Evolutionary conservation across 345 rosid species (phyloP), one percentile per base, ranked within the genome.

Genomic region (Populus pruinosa): DNA sequence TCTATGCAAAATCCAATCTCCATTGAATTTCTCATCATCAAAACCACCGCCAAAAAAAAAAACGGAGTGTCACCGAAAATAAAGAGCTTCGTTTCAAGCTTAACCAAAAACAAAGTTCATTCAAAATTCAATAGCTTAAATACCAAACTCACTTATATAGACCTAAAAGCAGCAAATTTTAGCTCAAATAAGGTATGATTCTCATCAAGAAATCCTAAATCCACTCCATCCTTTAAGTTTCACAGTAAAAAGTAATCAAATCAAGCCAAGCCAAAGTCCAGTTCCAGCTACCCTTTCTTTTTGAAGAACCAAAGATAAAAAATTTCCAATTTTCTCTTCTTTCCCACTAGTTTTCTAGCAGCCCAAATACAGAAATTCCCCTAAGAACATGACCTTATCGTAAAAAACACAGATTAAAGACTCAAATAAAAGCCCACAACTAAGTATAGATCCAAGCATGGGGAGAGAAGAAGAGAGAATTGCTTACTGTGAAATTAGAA

Each of bases 401-500:
- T 27, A 6, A 33, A 49, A 50, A 71, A 77, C 47, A 44, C 71
- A 67, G 35, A 27, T 12, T 59, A 5, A 70, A 65, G 6, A 35
- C 36, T 35, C 74, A 71, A 69, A 56, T 39, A 29, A 70, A 8
- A n/a, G 10, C 61, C 25, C 61, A 11, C 49, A 70, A 63, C 9
- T 35, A 67, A 64, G 49, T 2, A 69, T 27, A 39, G 61, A 77
- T 41, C 14, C 55, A 18, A 63, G 39, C 35, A 38, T 2, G 33
- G 39, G 50, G 31, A 59, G 29, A 62, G 20, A 53, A 36, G 18
- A 0, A 66, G 12, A 29, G 20, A 69, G 50, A 67, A 71, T 55
- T 69, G 72, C 85, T 83, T 77, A 83, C 82, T 23, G 77, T 49
- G 29, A 72, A 56, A 83, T 25, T 13, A 13, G 68, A 69, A 77